Evolutionary conservation across 345 rosid species (phyloP), one percentile per base, ranked within the genome.

Genomic region (Erysimum cheiranthoides): DNA sequence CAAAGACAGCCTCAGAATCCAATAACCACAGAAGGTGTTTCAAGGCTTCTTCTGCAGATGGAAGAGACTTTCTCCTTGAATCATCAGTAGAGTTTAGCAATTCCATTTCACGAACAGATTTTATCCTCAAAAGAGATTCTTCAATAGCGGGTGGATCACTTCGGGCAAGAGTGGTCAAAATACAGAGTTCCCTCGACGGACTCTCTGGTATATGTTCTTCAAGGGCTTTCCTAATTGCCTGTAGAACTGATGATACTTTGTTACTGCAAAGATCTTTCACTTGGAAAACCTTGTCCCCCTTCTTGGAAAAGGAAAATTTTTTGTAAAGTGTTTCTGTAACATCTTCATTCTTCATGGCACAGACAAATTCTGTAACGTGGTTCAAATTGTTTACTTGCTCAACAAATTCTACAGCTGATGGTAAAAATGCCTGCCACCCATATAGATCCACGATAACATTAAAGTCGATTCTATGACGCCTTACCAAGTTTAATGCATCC

Each of bases 1-100:
- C 92, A 82, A 84, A 95, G 65, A 95, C 90, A 43, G 93, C 98
- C 66, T 89, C 94, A n/a, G 90, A 72, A 85, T 92, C 98, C 77
- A 93, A 86, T 84, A 95, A 75, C 99, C 99, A 95, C 65, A 95
- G 61, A 49, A 95, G 92, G 82, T 95, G 99, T 82, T 90, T 95
- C 78, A 90, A 63, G 10, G 96, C 94, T 86, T 92, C 99, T 83
- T 95, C 99, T 35, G 98, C 93, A 66, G 97, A 88, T 75, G 99
- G 97, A 78, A 62, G 81, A 59, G 85, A 83, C 45, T 35, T 70
- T 82, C 75, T 88, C 76, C 75, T 83, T 64, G 87, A 78, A 49
- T 88, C 88, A 78, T 78, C 83, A 78, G 87, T 85, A 71, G 88
- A 81, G 79, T 83, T 86, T 49, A 59, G 84, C 50, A 95, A 83